Percentiles rank a stretch among this genome's conserved stretches.
Conservation (phyloP, 208 protist genomes). For the Wallacemonas sp. region DNA sequence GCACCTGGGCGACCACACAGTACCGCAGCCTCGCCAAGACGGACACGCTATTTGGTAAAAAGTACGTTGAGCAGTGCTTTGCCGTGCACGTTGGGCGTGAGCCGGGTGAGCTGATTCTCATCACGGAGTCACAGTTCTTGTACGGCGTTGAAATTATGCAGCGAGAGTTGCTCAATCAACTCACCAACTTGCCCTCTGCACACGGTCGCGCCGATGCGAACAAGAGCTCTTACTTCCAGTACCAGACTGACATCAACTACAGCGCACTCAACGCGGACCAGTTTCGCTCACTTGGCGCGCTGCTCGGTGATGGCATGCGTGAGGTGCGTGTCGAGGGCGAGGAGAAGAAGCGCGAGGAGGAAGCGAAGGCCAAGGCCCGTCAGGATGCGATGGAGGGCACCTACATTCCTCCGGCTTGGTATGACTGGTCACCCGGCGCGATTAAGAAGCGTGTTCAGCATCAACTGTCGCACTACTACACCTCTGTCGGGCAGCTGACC, state of each 20-base stretch:
- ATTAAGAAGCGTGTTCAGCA: constrained; percentile 64
- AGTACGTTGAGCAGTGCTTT: constrained; percentile 87
- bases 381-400: constrained; percentile 1
- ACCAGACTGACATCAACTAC: constrained; percentile 69
- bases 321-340: constrained; percentile 62
- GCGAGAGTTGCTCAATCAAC: constrained; percentile 57
- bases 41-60: constrained; percentile 61
- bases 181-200: constrained; percentile 30
- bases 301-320: constrained; percentile 74
- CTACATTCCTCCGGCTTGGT: constrained; percentile 72
- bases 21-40: constrained; percentile 58
- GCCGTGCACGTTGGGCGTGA: constrained; percentile 78
- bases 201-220: constrained; percentile 23
- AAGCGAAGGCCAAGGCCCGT: constrained; percentile 24
- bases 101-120: constrained; percentile 71
- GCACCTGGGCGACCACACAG: constrained; percentile 52
- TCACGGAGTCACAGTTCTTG: constrained; percentile 79
- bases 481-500: constrained; percentile 55
- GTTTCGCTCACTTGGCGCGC: constrained; percentile 70
- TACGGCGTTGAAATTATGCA: constrained; percentile 78
- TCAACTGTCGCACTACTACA: constrained; percentile 59
- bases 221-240: constrained; percentile 41
- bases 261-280: constrained; percentile 75
- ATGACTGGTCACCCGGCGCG: constrained; percentile 74
- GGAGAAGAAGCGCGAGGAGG: constrained; percentile 39